Base-by-base conservation (phyloP, 2,329 filamentous ascomycete species). In the Curvularia sp. region DNA sequence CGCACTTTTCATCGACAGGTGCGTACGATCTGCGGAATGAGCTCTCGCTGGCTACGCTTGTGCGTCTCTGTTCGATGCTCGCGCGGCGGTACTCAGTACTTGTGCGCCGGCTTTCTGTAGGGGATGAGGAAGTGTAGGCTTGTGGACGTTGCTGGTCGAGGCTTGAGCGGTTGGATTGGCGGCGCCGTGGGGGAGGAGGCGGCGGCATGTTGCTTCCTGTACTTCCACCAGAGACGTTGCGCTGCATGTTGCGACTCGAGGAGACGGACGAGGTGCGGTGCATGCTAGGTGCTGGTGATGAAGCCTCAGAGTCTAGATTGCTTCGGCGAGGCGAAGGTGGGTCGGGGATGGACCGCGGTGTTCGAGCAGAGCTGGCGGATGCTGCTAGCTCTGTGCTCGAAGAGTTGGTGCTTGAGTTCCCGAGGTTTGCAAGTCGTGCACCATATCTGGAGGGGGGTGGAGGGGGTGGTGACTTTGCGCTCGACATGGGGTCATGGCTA, bases 401-500 rank as follows among this genome's bases (percentile, higher is more conserved):
- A 5, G 73, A 71, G 35, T 70, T 70, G 18, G 68, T 64, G 50
- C 70, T 73, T 7, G 71, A 67, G 18, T 64, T 65, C 46, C 57
- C 64, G 15, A 66, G 53, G 35, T 66, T 66, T 31, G 68, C 57
- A 4, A 74, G 50, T 38, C 68, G 59, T 12, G 73, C 67, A 44
- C 73, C 73, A 28, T 74, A 68, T n/a, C 74, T 67, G n/a, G 73
- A 66, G 9, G 67, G 64, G 9, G 75, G 75, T 15, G 75, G 75
- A 28, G 73, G 74, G 7, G 75, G 75, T 24, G 74, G 73, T 18
- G 69, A 63, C 48, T 75, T 70, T 22, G 64, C 58, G 20, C 60
- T 55, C 20, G 69, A 53, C 15, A 60, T 60, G 5, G 67, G 60
- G 9, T 67, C 63, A 46, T 67, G 61, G 50, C 51, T 62, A 18